Percentiles rank a stretch among this genome's conserved stretches.
phyloP scores from a whole-genome alignment of 2,329 filamentous ascomycete species.

The Cordyceps farinosa region DNA sequence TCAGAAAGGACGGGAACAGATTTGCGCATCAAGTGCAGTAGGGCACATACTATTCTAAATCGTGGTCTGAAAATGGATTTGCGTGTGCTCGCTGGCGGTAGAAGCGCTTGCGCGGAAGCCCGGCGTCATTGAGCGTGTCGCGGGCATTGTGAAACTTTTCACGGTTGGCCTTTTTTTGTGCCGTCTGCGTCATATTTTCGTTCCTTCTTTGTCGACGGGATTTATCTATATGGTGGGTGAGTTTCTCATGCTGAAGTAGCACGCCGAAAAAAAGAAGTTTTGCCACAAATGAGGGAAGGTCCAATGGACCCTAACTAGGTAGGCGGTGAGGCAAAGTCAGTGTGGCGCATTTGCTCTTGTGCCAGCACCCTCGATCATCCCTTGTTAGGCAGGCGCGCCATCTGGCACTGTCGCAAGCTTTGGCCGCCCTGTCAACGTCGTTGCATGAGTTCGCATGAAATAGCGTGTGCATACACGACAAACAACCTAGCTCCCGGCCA shows the following conservation, averaged over 20 bases:
- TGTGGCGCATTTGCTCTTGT: background rate
- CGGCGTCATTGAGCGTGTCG: constrained; percentile 49
- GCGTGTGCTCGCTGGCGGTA: constrained; percentile 95
- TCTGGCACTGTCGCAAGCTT: background rate
- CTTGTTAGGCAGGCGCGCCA: background rate
- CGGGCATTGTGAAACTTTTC: constrained; percentile 59
- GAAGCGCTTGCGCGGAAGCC: constrained; percentile 89
- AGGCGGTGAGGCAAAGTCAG: constrained; percentile 19
- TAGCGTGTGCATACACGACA: too few species aligned
- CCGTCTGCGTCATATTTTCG: constrained; percentile 27
- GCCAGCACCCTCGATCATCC: background rate
- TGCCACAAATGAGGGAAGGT: background rate
- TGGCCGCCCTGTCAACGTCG: background rate
- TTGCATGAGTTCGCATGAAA: background rate
- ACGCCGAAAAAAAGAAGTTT: constrained; percentile 10
- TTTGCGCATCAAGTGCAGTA: background rate
- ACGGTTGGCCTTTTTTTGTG: constrained; percentile 62
- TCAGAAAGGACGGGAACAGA: background rate
- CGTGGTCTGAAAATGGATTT: constrained; percentile 96
- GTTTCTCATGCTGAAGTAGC: background rate
- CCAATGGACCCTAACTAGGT: background rate
- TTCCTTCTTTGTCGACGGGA: background rate
- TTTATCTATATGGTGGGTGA: background rate
- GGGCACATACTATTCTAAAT: constrained; percentile 72
- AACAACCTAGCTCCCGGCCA: background rate